These are phyloP conservation scores for Candida khao-thaluensis DNA, from an alignment of 805 yeast species.

Conservation along the genomic window DNA sequence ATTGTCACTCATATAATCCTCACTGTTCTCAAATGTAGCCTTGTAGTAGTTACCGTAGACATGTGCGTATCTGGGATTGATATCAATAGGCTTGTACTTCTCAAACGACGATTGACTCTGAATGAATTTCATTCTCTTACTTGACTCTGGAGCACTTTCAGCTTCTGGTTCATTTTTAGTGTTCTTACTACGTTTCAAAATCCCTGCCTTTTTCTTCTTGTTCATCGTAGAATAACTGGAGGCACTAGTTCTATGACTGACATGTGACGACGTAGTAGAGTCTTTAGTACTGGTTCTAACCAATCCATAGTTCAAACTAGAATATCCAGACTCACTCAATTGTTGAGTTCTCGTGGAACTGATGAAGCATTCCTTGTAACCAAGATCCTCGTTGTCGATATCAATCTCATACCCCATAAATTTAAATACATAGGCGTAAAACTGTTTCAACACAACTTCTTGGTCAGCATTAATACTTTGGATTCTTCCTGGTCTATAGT, in stretches of 20 bases:
- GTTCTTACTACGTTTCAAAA: slow-evolving; percentile 11
- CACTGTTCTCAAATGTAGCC: slow-evolving; percentile 18
- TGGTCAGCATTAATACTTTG: slow-evolving; percentile 48
- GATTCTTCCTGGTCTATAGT: slow-evolving; percentile 37
- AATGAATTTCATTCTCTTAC: slow-evolving; percentile 28
- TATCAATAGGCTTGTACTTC: slow-evolving; percentile 21
- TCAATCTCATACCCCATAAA: slow-evolving; percentile 52
- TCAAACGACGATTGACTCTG: slow-evolving; percentile 26
- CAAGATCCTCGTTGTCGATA: slow-evolving; percentile 28
- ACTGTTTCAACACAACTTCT: slow-evolving; percentile 63
- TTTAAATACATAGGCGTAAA: slow-evolving; percentile 65
- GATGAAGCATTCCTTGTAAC: slow-evolving; percentile 30
- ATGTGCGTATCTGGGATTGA: slow-evolving; percentile 22
- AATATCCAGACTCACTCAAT: slow-evolving; percentile 16
- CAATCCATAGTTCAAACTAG: slow-evolving; percentile 19
- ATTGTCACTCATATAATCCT: slow-evolving; percentile 21
- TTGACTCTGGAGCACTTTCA: slow-evolving; percentile 20
- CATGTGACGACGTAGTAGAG: slow-evolving; percentile 24
- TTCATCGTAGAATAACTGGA: slow-evolving; percentile 17
- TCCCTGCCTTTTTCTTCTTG: slow-evolving; percentile 30
- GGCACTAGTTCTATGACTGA: slow-evolving; percentile 27
- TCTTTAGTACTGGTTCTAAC: slow-evolving; percentile 22
- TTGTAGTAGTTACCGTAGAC: slow-evolving; percentile 23
- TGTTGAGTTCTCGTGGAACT: slow-evolving; percentile 23
- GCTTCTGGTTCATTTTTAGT: slow-evolving; percentile 10